These are phyloP conservation scores for Anthoceros angustus DNA, from an alignment of 225 moss, liverwort and hornwort species.

Conservation along the genomic window DNA sequence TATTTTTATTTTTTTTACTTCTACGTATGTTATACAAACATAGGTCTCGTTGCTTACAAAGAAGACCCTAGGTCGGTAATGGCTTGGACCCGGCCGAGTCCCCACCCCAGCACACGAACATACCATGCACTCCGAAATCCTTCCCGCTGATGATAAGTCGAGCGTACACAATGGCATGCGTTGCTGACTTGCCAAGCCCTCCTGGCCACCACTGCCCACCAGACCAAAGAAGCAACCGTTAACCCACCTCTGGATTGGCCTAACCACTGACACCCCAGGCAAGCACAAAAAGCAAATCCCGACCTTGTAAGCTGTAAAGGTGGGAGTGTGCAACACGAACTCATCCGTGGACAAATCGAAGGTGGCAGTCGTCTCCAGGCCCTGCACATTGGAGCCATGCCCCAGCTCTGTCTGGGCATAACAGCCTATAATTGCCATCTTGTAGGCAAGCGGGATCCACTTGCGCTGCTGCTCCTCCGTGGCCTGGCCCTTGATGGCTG, in stretches of 20 bases:
- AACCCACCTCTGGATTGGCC: neutral
- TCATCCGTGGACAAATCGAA: conserved; percentile 73
- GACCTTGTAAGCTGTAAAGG: conserved; percentile 84
- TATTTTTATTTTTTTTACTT: too few relatives aligned
- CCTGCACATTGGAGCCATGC: conserved; percentile 96
- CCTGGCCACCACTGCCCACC: conserved; percentile 88
- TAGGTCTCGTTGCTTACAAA: too few relatives aligned
- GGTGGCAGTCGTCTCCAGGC: conserved; percentile 80
- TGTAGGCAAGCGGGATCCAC: conserved; percentile 71
- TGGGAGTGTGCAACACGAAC: conserved; percentile 76
- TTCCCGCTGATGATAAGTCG: conserved; percentile 53
- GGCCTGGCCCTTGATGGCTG: conserved; percentile 69
- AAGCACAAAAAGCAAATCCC: neutral
- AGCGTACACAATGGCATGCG: conserved; percentile 79
- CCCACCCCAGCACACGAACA: conserved; percentile 20
- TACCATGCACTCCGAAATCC: conserved; percentile 89
- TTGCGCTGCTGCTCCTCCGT: conserved; percentile 79
- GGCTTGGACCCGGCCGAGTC: too few relatives aligned
- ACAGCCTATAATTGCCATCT: conserved; percentile 81
- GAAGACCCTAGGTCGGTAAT: too few relatives aligned
- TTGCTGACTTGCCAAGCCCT: conserved; percentile 79
- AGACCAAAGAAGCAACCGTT: neutral
- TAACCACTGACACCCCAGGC: neutral
- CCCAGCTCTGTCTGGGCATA: conserved; percentile 97
- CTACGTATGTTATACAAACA: too few relatives aligned